Base-by-base conservation (phyloP, 2,329 filamentous ascomycete species). In the Bipolaris oryzae region DNA sequence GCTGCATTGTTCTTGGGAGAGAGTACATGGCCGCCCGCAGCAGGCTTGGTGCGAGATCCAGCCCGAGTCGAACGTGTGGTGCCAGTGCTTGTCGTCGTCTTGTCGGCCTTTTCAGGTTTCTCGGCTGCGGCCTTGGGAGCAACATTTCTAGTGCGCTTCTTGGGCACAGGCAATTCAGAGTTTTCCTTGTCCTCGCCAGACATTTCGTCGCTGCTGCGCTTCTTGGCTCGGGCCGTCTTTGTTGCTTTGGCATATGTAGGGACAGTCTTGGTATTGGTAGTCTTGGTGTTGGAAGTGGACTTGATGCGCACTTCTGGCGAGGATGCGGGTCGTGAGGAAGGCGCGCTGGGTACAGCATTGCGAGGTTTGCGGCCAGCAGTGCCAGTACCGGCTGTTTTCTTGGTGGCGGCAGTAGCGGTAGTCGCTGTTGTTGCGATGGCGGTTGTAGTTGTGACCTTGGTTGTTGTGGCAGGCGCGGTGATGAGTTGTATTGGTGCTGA, bases 111-210 rank as follows among this genome's bases (percentile, higher is more conserved):
- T n/a, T 41, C 39, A 5, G 5, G 4, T 13, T 42, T 42, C 20
- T 42, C 39, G 2, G 20, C 31, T 25, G 60, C 42, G 3, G 60
- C 44, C 9, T 67, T 69, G 20, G 44, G 21, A 1, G 53, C 45
- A 4, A 58, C 52, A 9, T 55, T 53, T 18, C 62, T 60, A 9
- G 48, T 55, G 28, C 67, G 62, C 44, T 69, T 69, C 53, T 68
- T 70, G 33, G 64, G 57, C 2, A 64, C 58, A 16, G 57, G 66
- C 3, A 66, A 59, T 13, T 65, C 58, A 42, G 66, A 55, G 23
- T 73, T 73, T 49, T 74, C 70, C 60, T 74, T 74, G 59, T 71
- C 64, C 20, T 70, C 64, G 10, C 62, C 58, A 7, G 67, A 62
- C 31, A 66, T 51, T 34, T 73, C 69, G 37, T 71, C 66, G 53